Evolutionary conservation across 2,329 filamentous ascomycete species (phyloP).

Genomic region (Macrophomina pseudophaseolina): DNA sequence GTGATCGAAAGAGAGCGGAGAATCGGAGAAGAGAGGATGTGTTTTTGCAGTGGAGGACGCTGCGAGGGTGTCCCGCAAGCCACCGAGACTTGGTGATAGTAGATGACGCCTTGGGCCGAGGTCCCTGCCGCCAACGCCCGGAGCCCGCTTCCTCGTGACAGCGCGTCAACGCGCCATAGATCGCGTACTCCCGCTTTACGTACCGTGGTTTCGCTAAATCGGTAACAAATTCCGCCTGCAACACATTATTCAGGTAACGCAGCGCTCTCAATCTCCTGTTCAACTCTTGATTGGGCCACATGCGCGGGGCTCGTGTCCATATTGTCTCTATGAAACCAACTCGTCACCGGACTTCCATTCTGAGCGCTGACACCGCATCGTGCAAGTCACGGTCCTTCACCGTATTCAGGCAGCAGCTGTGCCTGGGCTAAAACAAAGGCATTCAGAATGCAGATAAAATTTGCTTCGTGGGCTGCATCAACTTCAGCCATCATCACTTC

Average conservation of each 20-base stretch:
- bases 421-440: not conserved
- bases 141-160: conserved; percentile 4
- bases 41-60: not conserved
- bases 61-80: not conserved
- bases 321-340: not conserved
- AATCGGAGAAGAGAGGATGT: not conserved
- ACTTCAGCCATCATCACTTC: not conserved
- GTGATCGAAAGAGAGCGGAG: not conserved
- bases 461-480: not conserved
- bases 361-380: not conserved
- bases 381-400: not conserved
- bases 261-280: not conserved
- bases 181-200: not conserved
- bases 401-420: conserved; percentile 5
- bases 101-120: conserved; percentile 24
- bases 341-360: not conserved
- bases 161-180: conserved; percentile 1
- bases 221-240: not conserved
- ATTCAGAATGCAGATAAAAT: not conserved
- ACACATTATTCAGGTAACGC: not conserved
- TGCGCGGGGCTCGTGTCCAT: not conserved
- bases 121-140: not conserved
- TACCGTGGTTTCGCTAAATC: not conserved
- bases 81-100: conserved; percentile 6
- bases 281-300: not conserved